Base-by-base conservation (phyloP, 305 asterid species). In the Fraxinus baroniana region DNA sequence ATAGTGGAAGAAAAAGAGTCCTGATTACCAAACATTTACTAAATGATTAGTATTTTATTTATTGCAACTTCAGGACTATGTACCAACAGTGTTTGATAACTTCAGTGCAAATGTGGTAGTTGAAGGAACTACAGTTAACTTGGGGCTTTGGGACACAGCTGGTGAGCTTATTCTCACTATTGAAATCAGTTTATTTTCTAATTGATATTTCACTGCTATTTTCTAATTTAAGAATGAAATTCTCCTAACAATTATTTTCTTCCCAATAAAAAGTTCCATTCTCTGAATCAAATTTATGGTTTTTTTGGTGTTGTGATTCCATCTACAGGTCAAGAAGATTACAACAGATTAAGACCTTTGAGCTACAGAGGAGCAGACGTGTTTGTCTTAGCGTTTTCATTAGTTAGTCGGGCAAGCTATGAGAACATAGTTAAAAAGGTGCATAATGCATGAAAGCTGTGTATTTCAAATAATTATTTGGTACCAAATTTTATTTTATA, bases 121-220 rank as follows among this genome's bases (percentile, higher is more conserved):
- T 84, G 99, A 95, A 87, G 96, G 97, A 85, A 93, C 91, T 82
- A 93, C 98, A 24, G 98, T 95, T 81, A 95, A 95, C 87, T 87
- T 95, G 83, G 99, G 99, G 84, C 97, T 95, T 81, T 95, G 99
- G 97, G 99, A 95, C 87, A 94, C 99, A 78, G 98, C 98, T 87
- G 99, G 99, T 94, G 86, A 84, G 81, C 36, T 70, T 71, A 17
- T 86, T 30, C 79, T 66, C 13, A 39, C 77, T 28, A 28, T 66
- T 82, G 39, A 64, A 22, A 57, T 81, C n/a, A 73, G 24, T 72
- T 77, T 52, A 77, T 18, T 82, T 79, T 49, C 82, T 77, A 13
- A 3, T 35, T 76, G 36, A 37, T 57, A 22, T 74, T 15, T 74
- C 76, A 10, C 49, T 74, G 15, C 7, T 13, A 77, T 55, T 35